Conservation (phyloP, 1,284 basidiomycete genomes). For the Earliella scabrosa region DNA sequence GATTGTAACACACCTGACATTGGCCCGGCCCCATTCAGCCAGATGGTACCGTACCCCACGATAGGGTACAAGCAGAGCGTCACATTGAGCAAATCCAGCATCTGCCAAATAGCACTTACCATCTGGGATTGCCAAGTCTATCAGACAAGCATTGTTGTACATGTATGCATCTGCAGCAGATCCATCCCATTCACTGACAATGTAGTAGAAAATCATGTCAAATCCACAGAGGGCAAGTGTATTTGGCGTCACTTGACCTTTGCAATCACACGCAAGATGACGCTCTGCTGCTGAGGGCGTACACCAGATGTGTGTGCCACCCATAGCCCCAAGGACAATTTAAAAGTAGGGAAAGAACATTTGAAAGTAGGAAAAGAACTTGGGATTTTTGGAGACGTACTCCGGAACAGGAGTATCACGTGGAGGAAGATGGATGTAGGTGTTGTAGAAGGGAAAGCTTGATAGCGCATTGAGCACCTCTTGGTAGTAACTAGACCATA, state of each 20-base stretch:
- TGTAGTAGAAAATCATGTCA: slow-evolving; percentile 34
- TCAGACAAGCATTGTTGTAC: slow-evolving; percentile 24
- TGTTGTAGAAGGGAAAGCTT: neutral
- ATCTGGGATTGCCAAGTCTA: slow-evolving; percentile 24
- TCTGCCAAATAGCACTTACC: slow-evolving; percentile 35
- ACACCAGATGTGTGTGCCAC: slow-evolving; percentile 25
- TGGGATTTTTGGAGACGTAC: slow-evolving; percentile 16
- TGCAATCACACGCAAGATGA: slow-evolving; percentile 24
- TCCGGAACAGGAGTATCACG: neutral
- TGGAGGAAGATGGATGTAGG: neutral
- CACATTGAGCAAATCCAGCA: slow-evolving; percentile 38
- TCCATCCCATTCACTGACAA: slow-evolving; percentile 41
- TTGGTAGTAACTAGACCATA: neutral
- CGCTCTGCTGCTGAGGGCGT: slow-evolving; percentile 9
- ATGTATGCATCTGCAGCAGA: slow-evolving; percentile 37
- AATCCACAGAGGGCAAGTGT: slow-evolving; percentile 29
- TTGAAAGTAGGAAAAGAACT: too few relatives aligned
- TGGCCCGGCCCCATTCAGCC: slow-evolving; percentile 36
- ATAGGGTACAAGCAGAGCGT: slow-evolving; percentile 39
- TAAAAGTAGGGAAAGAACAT: slow-evolving; percentile 29
- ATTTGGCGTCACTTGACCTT: slow-evolving; percentile 33
- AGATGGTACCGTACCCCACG: slow-evolving; percentile 39
- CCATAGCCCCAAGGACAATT: slow-evolving; percentile 29
- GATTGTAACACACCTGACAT: slow-evolving; percentile 24
- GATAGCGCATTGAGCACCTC: slow-evolving; percentile 4